Conservation (phyloP, 2,329 filamentous ascomycete species). For the Botryotinia globosa region DNA sequence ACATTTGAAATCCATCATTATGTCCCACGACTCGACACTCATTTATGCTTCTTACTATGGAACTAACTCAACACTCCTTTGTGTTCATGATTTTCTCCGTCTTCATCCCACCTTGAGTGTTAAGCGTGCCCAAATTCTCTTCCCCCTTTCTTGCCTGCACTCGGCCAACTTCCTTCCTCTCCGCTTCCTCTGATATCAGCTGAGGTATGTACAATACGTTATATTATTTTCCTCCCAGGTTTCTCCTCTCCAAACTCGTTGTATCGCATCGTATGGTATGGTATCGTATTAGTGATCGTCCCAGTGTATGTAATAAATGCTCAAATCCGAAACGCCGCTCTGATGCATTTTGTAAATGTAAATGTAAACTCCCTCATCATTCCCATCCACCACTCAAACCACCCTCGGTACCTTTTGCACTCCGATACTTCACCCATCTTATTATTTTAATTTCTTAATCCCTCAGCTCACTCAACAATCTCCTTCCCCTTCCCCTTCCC, state of each 20-base stretch:
- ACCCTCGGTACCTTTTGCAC: background rate
- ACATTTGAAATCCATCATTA: background rate
- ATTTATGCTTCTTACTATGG: background rate
- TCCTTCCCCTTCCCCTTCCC: background rate
- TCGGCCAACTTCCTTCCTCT: background rate
- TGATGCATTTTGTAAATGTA: background rate
- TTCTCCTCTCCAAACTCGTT: background rate
- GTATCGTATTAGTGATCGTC: background rate
- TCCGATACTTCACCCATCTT: background rate
- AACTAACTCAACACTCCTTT: background rate
- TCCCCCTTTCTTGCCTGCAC: background rate
- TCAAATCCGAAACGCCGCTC: background rate
- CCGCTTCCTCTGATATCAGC: background rate
- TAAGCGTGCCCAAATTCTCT: background rate
- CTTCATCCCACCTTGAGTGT: background rate
- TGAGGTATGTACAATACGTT: background rate
- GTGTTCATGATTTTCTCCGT: background rate
- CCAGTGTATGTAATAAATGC: background rate
- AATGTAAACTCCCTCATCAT: background rate
- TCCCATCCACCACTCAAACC: background rate
- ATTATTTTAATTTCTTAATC: background rate
- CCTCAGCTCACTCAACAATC: background rate
- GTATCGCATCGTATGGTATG: background rate
- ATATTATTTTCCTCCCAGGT: background rate
- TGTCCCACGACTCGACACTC: background rate